Evolutionary conservation across 75 land plant species (phyloP), one percentile per base, ranked within the genome.

Genomic region (Gnetum montanum): DNA sequence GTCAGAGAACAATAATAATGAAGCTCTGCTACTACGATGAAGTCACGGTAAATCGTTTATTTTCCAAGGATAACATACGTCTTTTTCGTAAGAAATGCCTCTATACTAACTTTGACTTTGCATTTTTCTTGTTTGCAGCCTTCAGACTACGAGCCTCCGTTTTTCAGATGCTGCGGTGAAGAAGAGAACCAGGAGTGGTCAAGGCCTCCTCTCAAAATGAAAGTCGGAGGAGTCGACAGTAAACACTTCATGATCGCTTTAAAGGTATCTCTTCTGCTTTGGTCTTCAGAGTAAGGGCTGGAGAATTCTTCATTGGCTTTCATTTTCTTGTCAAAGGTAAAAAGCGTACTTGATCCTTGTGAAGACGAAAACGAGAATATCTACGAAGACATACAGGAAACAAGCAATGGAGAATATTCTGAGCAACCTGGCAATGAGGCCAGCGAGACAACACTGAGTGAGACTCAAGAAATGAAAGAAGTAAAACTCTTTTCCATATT

Each of bases 1-100:
- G 59, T 59, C 98, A 92, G 98, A 85, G 95, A 6, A 82, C 86
- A 30, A 88, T 92, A 29, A 46, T 88, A 71, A 89, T 92, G 90
- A 88, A 89, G 69, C 84, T 92, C 19, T 69, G 77, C 41, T 92
- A 92, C 68, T 85, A 89, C 66, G 97, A 88, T 61, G 90, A 82
- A 45, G 63, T 85, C 10, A 92, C 98, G 64, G 98, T 92, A 81
- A 49, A 72, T 12, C 28, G 35, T n/a, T 44, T 27, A n/a, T n/a
- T n/a, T n/a, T n/a, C n/a, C n/a, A n/a, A n/a, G n/a, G n/a, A n/a
- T n/a, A n/a, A 10, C 12, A 40, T 40, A 10, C 41, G 10, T 10
- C 15, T 40, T 40, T 40, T 40, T 40, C 12, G 10, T n/a, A n/a
- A n/a, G n/a, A n/a, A n/a, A n/a, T n/a, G n/a, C n/a, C n/a, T n/a